Evolutionary conservation across 2,329 filamentous ascomycete species (phyloP).

Genomic region (Sordariomycetes sp.): DNA sequence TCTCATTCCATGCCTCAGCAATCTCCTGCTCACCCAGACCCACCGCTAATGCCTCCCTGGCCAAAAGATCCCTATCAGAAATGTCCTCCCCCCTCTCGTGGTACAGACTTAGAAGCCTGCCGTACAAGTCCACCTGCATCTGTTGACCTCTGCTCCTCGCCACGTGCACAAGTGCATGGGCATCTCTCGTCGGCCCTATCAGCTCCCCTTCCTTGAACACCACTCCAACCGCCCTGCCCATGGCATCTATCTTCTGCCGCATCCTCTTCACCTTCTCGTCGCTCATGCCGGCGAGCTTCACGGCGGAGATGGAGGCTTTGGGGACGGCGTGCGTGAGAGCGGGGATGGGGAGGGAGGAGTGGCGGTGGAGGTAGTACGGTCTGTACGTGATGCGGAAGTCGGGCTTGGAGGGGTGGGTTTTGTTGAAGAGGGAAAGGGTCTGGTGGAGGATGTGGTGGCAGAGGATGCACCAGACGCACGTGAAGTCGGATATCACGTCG

Average conservation of each 20-base stretch:
- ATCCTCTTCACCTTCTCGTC: constrained; percentile 16
- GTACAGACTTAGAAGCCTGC: constrained; percentile 16
- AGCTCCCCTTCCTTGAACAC: constrained; percentile 19
- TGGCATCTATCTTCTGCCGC: constrained; percentile 14
- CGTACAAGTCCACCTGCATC: constrained; percentile 12
- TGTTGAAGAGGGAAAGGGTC: constrained; percentile 26
- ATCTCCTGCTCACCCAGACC: constrained; percentile 10
- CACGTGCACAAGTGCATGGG: constrained; percentile 22
- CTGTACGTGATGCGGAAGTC: constrained; percentile 23
- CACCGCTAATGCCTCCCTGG: constrained; percentile 10
- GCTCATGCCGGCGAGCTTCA: too few relatives aligned
- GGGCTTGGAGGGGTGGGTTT: constrained; percentile 24
- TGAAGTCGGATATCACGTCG: constrained; percentile 18
- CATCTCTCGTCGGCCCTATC: constrained; percentile 22
- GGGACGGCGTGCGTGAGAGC: constrained; percentile 8
- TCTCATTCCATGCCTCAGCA: constrained; percentile 6
- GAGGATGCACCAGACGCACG: constrained; percentile 29
- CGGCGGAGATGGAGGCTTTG: constrained; percentile 11
- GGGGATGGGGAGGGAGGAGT: constrained; percentile 1
- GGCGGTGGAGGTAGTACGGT: constrained; percentile 26
- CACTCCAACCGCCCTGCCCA: constrained; percentile 21
- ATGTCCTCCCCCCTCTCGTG: constrained; percentile 21
- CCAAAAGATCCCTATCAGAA: constrained; percentile 12
- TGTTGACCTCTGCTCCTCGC: constrained; percentile 7
- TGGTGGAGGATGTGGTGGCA: constrained; percentile 25